Evolutionary conservation across 805 yeast species (phyloP).

Genomic region (Kodamaea nitidulidarum): DNA sequence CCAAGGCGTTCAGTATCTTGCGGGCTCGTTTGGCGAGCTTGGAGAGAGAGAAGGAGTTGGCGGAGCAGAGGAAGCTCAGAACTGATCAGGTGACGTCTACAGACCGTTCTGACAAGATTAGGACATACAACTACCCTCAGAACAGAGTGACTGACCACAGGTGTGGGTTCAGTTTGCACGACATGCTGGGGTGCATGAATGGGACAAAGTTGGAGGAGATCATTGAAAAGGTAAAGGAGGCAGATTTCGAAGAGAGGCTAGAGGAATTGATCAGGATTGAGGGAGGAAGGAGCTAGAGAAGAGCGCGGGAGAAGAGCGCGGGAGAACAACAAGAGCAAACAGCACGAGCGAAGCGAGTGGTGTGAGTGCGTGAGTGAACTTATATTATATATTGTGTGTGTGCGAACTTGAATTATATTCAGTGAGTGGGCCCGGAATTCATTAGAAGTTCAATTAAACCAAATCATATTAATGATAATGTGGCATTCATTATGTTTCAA

Average conservation of each 20-base stretch:
- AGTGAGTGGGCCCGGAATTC: too few relatives aligned
- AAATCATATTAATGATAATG: too few relatives aligned
- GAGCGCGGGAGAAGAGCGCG: too few relatives aligned
- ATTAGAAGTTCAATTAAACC: too few relatives aligned
- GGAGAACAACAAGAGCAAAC: too few relatives aligned
- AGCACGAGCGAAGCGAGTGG: too few relatives aligned
- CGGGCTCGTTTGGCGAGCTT: slow-evolving; percentile 80
- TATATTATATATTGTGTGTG: too few relatives aligned
- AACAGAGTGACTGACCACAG: slow-evolving; percentile 93
- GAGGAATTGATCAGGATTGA: slow-evolving; percentile 15
- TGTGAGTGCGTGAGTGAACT: too few relatives aligned
- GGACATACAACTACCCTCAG: slow-evolving; percentile 92
- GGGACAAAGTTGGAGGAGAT: slow-evolving; percentile 34
- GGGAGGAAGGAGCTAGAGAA: too few relatives aligned
- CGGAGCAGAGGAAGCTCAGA: slow-evolving; percentile 61
- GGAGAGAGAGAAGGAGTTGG: slow-evolving; percentile 62
- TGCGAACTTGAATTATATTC: too few relatives aligned
- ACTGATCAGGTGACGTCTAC: slow-evolving; percentile 84
- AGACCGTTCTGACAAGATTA: slow-evolving; percentile 85
- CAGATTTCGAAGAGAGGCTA: slow-evolving; percentile 37
- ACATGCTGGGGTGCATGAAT: slow-evolving; percentile 46
- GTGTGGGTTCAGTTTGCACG: slow-evolving; percentile 76
- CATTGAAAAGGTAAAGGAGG: slow-evolving; percentile 33
- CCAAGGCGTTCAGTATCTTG: slow-evolving; percentile 80
- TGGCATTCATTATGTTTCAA: too few relatives aligned